A percentile compares a stretch with the other conserved stretches of the same genome.
phyloP scores from a whole-genome alignment of 2,329 filamentous ascomycete species.

The Chaetomium sp. region DNA sequence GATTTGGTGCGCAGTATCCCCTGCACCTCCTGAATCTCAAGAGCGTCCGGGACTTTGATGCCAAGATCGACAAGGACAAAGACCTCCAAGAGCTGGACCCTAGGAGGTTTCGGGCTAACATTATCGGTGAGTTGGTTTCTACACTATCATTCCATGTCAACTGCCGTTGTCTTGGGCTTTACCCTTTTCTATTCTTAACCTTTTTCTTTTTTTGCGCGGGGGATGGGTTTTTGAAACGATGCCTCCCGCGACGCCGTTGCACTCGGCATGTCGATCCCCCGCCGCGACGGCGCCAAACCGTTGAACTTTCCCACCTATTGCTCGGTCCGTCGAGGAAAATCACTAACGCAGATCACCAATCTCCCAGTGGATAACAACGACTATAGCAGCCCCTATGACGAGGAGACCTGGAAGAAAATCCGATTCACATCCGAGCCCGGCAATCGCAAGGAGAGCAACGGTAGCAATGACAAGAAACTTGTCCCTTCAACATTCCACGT shows the following conservation, averaged over 20 bases:
- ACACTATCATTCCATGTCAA: neutral
- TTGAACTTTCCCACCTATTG: no score
- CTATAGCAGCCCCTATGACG: slow-evolving; percentile 46
- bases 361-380: slow-evolving; percentile 16
- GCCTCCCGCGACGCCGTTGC: no score
- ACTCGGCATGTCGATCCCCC: no score
- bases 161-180: no score
- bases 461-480: slow-evolving; percentile 31
- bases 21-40: slow-evolving; percentile 61
- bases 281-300: no score
- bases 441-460: slow-evolving; percentile 18
- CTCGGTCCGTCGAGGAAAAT: no score
- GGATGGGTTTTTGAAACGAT: neutral
- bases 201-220: neutral
- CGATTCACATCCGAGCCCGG: slow-evolving; percentile 43
- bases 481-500: slow-evolving; percentile 43
- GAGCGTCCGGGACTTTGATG: slow-evolving; percentile 56
- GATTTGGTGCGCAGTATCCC: slow-evolving; percentile 47
- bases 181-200: neutral
- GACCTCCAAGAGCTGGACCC: slow-evolving; percentile 49
- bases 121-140: slow-evolving; percentile 50
- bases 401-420: slow-evolving; percentile 63
- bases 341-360: neutral
- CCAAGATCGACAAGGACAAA: slow-evolving; percentile 46
- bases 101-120: slow-evolving; percentile 63